Base-by-base conservation (phyloP, 768 basidiomycete genomes). In the Termitomyces sp. region DNA sequence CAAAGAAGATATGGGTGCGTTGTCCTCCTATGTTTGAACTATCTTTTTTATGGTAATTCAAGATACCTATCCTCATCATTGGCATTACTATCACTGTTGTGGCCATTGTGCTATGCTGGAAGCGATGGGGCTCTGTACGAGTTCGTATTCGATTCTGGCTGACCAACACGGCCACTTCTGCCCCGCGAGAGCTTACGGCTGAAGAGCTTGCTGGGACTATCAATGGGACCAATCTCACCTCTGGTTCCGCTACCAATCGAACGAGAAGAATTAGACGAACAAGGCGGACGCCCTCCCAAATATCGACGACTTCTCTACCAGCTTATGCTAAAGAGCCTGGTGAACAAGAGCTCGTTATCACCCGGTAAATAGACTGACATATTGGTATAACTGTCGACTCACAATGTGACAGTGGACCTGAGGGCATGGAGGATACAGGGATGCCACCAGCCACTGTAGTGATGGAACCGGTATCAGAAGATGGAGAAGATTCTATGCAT, bases 321-420 rank as follows among this genome's bases (percentile, higher is more conserved):
- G 83, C 80, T 34, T 94, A 94, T 66, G 89, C 84, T 76, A 92
- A 92, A 73, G 91, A 94, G 62, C 90, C 92, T 0, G 91, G 91
- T 15, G 92, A 92, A 52, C 79, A 87, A 43, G 92, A 94, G 70
- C 78, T 94, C 34, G 92, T 94, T 5, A 84, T 94, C 56, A 75
- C 78, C 58, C 76, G 81, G 78, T 82, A 32, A 45, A 56, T 56
- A 34, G 29, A 32, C 6, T 45, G 17, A 42, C 31, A 43, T 45
- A 31, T 43, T 32, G 11, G 6, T 34, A 8, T 36, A 14, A n/a
- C 51, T 20, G 47, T 37, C 14, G 43, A 59, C 38, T 60, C 15
- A 50, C 40, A 34, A 56, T 12, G 32, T 42, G 55, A 34, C 66
- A 86, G 84, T 50, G 84, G 84, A 11, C 77, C 76, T 14, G 74